These are phyloP conservation scores for Eucalyptus sp. DNA, from an alignment of 345 rosid genomes.

Conservation along the genomic window DNA sequence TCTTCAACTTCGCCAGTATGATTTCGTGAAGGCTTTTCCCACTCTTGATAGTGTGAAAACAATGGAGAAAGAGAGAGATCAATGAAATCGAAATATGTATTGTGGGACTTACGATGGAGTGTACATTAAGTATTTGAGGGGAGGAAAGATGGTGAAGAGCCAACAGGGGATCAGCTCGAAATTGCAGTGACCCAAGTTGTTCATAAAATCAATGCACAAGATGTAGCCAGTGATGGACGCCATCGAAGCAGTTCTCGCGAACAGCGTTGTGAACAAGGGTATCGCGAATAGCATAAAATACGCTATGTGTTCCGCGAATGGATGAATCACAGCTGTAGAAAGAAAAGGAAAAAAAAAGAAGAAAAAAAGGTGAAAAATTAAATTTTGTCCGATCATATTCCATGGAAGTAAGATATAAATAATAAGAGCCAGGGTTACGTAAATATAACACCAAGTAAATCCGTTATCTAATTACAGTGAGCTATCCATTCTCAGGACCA, in stretches of 20 bases:
- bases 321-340: constrained; percentile 70
- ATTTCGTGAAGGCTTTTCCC: background rate
- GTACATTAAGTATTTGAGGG: constrained; percentile 62
- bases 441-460: background rate
- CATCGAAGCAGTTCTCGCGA: constrained; percentile 20
- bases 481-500: background rate
- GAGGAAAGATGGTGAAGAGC: constrained; percentile 49
- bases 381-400: background rate
- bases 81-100: background rate
- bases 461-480: background rate
- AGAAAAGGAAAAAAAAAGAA: background rate
- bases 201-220: constrained; percentile 56
- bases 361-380: background rate
- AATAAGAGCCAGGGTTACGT: background rate
- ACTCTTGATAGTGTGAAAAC: background rate
- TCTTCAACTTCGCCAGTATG: too few species aligned
- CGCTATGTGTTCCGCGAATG: constrained; percentile 54
- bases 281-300: constrained; percentile 39
- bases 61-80: too few species aligned
- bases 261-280: constrained; percentile 13
- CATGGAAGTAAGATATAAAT: background rate
- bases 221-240: constrained; percentile 8
- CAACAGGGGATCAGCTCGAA: constrained; percentile 55
- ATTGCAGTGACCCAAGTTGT: constrained; percentile 88
- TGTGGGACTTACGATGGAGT: constrained; percentile 53